These are phyloP conservation scores for Leccinum griseonigrum DNA, from an alignment of 1,284 basidiomycete genomes.

Conservation along the genomic window DNA sequence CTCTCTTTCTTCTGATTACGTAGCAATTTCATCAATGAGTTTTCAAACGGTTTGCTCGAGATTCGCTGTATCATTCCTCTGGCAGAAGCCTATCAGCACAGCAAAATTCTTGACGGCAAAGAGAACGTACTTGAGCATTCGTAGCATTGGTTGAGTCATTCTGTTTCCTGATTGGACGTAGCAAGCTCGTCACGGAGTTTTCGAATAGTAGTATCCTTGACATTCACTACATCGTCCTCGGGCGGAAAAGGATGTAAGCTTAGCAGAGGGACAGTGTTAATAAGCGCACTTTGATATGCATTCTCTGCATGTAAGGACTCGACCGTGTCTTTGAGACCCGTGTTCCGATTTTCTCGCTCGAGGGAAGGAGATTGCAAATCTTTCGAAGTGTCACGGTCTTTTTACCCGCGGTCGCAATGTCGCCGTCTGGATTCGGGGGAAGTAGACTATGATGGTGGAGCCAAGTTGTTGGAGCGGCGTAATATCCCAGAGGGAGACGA, in stretches of 20 bases:
- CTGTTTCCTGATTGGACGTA: background rate
- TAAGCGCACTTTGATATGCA: too few relatives aligned
- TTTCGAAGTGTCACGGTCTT: background rate
- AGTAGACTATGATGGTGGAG: background rate
- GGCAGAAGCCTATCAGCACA: background rate
- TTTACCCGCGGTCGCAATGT: background rate
- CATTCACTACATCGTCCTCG: too few relatives aligned
- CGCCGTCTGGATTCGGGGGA: background rate
- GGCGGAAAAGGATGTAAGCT: background rate
- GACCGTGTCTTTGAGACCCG: too few relatives aligned
- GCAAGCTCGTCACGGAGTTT: background rate
- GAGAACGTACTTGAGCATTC: background rate
- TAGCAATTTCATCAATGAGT: background rate
- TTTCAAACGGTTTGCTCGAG: background rate
- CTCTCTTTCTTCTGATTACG: background rate
- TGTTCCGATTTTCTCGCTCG: background rate
- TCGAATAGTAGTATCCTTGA: background rate
- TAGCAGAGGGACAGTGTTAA: too few relatives aligned
- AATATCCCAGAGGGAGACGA: background rate
- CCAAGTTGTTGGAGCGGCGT: background rate
- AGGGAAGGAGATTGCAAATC: background rate
- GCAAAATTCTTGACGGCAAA: too few relatives aligned
- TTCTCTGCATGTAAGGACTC: too few relatives aligned
- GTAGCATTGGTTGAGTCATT: background rate
- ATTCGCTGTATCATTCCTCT: too few relatives aligned